These are phyloP conservation scores for Nakazawaea pomicola DNA, from an alignment of 805 yeast genomes.

Conservation along the genomic window DNA sequence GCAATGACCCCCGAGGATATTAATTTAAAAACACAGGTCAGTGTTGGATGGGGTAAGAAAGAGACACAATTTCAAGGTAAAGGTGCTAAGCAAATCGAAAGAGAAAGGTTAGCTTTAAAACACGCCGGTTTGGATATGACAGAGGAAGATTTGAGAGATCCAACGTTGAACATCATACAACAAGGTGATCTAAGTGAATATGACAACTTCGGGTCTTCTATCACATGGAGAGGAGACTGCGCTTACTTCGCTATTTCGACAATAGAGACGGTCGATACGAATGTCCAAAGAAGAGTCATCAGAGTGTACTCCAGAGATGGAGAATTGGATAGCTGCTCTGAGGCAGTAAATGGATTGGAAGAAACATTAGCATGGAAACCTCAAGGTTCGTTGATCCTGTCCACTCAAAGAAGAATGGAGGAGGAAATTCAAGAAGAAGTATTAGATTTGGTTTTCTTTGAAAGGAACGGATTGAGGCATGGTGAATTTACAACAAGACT, in stretches of 20 bases:
- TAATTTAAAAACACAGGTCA: constrained; percentile 65
- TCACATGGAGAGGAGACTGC: constrained; percentile 97
- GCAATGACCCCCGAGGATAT: constrained; percentile 58
- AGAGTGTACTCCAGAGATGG: constrained; percentile 75
- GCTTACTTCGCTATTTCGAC: constrained; percentile 70
- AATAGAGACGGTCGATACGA: constrained; percentile 42
- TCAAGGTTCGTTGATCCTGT: constrained; percentile 80
- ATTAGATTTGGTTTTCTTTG: constrained; percentile 70
- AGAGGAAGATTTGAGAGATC: constrained; percentile 68
- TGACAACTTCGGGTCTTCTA: constrained; percentile 43
- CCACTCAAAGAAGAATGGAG: constrained; percentile 63
- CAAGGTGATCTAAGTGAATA: constrained; percentile 53
- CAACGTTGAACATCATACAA: constrained; percentile 77
- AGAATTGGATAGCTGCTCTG: constrained; percentile 81
- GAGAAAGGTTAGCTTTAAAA: constrained; percentile 51
- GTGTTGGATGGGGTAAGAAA: constrained; percentile 97
- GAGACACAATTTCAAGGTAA: constrained; percentile 96
- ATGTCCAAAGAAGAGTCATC: constrained; percentile 60
- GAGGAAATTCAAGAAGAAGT: constrained; percentile 43
- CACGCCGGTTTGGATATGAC: constrained; percentile 68
- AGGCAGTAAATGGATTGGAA: constrained; percentile 82
- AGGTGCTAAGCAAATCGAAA: constrained; percentile 78
- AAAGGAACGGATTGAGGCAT: constrained; percentile 88
- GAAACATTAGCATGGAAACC: constrained; percentile 82
- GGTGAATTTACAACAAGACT: constrained; percentile 76